These are phyloP conservation scores for Didymosphaeria variabile DNA, from an alignment of 2,329 filamentous ascomycete species.

Conservation along the genomic window DNA sequence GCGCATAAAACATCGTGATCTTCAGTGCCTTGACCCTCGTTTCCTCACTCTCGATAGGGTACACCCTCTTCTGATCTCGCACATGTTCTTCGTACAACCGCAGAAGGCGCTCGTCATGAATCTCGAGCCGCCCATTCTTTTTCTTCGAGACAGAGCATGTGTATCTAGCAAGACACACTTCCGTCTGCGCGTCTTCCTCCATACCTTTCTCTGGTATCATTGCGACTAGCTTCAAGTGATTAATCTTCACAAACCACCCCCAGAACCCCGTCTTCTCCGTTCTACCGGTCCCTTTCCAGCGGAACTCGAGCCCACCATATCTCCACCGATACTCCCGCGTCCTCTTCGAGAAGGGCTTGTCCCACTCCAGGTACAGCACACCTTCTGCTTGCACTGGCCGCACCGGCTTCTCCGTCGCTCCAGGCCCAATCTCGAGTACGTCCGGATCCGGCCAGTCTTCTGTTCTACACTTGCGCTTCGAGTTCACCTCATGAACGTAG, in stretches of 20 bases:
- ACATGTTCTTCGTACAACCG: constrained; percentile 26
- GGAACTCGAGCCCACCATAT: constrained; percentile 40
- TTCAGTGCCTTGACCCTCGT: constrained; percentile 26
- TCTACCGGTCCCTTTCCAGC: constrained; percentile 46
- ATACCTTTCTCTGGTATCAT: not conserved
- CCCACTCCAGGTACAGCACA: constrained; percentile 37
- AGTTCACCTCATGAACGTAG: constrained; percentile 35
- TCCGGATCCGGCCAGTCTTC: constrained; percentile 24
- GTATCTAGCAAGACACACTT: constrained; percentile 42
- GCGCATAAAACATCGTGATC: constrained; percentile 35
- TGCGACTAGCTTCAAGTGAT: constrained; percentile 45
- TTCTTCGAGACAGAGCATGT: constrained; percentile 33
- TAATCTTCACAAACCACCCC: constrained; percentile 34
- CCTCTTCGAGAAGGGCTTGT: constrained; percentile 32
- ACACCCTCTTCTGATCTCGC: constrained; percentile 8
- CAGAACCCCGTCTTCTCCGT: constrained; percentile 33
- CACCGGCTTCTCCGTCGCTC: not conserved
- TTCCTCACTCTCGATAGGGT: constrained; percentile 5
- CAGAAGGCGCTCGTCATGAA: constrained; percentile 36
- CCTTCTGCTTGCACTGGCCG: constrained; percentile 28
- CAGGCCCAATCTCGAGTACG: constrained; percentile 5
- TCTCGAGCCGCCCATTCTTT: constrained; percentile 40
- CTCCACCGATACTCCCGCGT: constrained; percentile 43
- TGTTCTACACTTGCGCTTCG: constrained; percentile 23
- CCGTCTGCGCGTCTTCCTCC: constrained; percentile 1